Percentiles rank a stretch among this genome's conserved stretches.
phyloP scores from a whole-genome alignment of 164 flowering plant genomes.

The Protea cynaroides region DNA sequence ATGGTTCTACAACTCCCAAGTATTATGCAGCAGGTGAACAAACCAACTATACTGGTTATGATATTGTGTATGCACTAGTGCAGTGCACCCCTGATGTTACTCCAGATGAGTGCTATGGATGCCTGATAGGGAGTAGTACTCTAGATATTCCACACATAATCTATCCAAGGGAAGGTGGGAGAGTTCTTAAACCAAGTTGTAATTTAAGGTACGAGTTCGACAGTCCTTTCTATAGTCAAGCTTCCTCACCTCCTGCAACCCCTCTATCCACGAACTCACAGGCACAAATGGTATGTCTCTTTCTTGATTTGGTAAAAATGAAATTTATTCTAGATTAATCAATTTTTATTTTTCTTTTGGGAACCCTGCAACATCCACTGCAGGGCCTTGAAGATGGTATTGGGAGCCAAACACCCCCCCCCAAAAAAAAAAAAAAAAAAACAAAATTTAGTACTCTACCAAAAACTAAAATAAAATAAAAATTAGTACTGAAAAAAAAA shows the following conservation, averaged over 20 bases:
- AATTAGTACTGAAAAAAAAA: no score
- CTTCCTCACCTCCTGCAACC: neutral
- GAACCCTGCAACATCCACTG: no score
- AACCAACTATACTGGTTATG: neutral
- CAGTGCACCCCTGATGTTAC: slow-evolving; percentile 14
- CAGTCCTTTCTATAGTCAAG: neutral
- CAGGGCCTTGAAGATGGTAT: no score
- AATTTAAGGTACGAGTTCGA: neutral
- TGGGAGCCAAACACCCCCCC: no score
- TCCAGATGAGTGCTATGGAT: neutral
- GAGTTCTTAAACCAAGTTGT: slow-evolving; percentile 4
- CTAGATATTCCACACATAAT: neutral
- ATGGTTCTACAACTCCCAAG: neutral
- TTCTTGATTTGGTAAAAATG: no score
- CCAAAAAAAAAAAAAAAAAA: no score
- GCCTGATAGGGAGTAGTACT: neutral
- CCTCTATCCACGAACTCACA: no score
- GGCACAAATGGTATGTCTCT: no score
- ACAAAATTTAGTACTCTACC: no score
- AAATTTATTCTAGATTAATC: no score
- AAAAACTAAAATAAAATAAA: no score
- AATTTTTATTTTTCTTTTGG: no score
- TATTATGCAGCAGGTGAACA: slow-evolving; percentile 1
- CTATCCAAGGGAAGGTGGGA: neutral
- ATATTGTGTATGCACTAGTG: neutral